A percentile compares a stretch with the other conserved stretches of the same genome.
phyloP scores from a whole-genome alignment of 495 filamentous ascomycete genomes.

The Aspergillus asperescens region DNA sequence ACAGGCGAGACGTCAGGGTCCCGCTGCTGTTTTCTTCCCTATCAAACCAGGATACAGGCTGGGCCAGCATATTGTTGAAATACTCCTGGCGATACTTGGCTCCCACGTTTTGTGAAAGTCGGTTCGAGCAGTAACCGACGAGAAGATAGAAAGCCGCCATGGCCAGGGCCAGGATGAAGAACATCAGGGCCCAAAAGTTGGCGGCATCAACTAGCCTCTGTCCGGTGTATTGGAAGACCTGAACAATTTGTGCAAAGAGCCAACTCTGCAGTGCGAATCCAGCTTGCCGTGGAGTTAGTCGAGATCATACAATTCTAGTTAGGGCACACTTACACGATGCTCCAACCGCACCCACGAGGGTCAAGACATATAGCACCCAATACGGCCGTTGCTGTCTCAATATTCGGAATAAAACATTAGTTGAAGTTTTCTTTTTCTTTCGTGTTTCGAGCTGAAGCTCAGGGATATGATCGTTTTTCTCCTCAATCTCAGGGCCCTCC shows the following conservation, averaged over 20 bases:
- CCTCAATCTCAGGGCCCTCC: too few species aligned
- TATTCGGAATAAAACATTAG: too few species aligned
- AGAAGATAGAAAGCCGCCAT: constrained; percentile 47
- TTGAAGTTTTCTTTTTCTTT: constrained; percentile 20
- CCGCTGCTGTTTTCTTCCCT: constrained; percentile 48
- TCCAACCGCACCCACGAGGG: constrained; percentile 43
- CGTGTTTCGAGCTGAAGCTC: too few species aligned
- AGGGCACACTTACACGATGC: constrained; percentile 41
- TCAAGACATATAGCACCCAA: constrained; percentile 45
- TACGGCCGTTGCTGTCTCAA: constrained; percentile 43
- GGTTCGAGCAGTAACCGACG: constrained; percentile 45
- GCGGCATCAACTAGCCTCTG: constrained; percentile 26
- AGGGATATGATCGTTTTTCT: too few species aligned
- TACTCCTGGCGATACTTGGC: too few species aligned
- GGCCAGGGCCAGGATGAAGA: constrained; percentile 52
- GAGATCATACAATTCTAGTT: too few species aligned
- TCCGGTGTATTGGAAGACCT: constrained; percentile 34
- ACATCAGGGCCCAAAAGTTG: constrained; percentile 65
- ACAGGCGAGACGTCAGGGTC: constrained; percentile 45
- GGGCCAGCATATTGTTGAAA: too few species aligned
- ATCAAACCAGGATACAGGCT: too few species aligned
- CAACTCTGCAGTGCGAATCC: constrained; percentile 32
- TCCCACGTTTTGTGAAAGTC: too few species aligned
- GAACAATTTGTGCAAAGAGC: constrained; percentile 31
- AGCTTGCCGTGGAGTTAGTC: constrained; percentile 34